Evolutionary conservation across 441 rosid species (phyloP), one percentile per base, ranked within the genome.

Genomic region (Pelargonium australe): DNA sequence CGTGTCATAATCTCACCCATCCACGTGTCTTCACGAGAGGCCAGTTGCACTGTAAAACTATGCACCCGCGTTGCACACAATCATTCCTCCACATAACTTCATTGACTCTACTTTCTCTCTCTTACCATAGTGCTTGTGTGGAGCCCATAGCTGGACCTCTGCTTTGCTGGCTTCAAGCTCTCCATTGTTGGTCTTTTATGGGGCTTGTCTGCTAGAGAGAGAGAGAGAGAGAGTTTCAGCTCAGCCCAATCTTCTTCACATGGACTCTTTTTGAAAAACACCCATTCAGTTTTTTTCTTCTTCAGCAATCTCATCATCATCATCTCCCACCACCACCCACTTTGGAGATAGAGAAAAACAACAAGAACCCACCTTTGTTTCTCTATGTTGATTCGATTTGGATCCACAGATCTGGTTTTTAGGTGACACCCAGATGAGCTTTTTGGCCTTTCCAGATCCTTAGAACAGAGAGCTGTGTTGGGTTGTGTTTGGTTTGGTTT

Each of bases 131-230:
- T 49, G 69, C 13, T 10, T n/a, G 62, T 17, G 90, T 87, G 95
- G 93, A 84, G 87, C 89, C 97, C 91, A 79, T 68, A 75, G 67
- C 77, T 73, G 89, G 91, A 76, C 91, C 91, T 75, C 31, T 78
- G 90, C 91, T 79, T 81, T 78, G 91, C 95, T 86, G 95, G 89
- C 96, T 78, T 72, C 82, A 70, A 84, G 87, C 89, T 81, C 86
- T 71, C 82, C 87, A 78, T 82, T 75, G 86, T 79, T 86, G 89
- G 84, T 82, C 73, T 80, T 85, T 84, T 82, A 82, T 85, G 87
- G 89, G 78, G 74, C 84, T 89, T 81, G 89, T 80, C 93, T 85
- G 84, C 79, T 76, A 45, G 73, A 76, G 67, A 70, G 28, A 34
- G 67, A 70, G 23, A 40, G 57, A 70, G 23, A 63, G 57, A 69